phyloP scores from a whole-genome alignment of 1,284 basidiomycete species.

The Mycosarcoma maydis region DNA sequence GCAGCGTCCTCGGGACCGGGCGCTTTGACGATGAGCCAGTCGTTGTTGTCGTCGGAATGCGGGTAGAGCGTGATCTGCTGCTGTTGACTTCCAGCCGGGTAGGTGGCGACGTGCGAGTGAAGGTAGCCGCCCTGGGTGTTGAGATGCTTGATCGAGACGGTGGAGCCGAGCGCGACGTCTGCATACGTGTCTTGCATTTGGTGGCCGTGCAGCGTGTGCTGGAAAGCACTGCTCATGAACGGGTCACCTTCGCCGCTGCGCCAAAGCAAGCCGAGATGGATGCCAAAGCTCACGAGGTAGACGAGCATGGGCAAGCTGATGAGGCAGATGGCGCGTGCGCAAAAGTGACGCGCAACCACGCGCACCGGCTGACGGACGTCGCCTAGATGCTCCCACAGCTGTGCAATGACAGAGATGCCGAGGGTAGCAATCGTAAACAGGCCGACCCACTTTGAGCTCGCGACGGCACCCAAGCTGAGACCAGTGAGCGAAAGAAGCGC shows the following conservation, averaged over 20 bases:
- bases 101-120: constrained; percentile 90
- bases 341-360: constrained; percentile 83
- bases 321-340: constrained; percentile 86
- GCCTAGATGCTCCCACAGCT: constrained; percentile 90
- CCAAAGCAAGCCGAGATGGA: constrained; percentile 89
- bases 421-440: constrained; percentile 98
- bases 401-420: constrained; percentile 83
- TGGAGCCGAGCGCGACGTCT: constrained; percentile 88
- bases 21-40: constrained; percentile 79
- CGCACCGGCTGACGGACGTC: constrained; percentile 82
- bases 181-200: constrained; percentile 87
- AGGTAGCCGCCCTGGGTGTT: constrained; percentile 98
- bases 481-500: constrained; percentile 88
- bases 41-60: constrained; percentile 90
- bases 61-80: constrained; percentile 99
- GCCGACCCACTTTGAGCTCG: constrained; percentile 97
- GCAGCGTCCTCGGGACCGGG: constrained; percentile 71
- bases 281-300: constrained; percentile 94
- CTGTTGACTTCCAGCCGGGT: constrained; percentile 78
- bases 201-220: constrained; percentile 90
- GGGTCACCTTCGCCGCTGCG: constrained; percentile 95
- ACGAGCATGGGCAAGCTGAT: constrained; percentile 84
- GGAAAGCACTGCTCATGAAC: constrained; percentile 99
- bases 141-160: constrained; percentile 84
- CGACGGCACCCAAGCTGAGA: constrained; percentile 86